Evolutionary conservation across 306 rosid species (phyloP).

Genomic region (Crotalaria pallida): DNA sequence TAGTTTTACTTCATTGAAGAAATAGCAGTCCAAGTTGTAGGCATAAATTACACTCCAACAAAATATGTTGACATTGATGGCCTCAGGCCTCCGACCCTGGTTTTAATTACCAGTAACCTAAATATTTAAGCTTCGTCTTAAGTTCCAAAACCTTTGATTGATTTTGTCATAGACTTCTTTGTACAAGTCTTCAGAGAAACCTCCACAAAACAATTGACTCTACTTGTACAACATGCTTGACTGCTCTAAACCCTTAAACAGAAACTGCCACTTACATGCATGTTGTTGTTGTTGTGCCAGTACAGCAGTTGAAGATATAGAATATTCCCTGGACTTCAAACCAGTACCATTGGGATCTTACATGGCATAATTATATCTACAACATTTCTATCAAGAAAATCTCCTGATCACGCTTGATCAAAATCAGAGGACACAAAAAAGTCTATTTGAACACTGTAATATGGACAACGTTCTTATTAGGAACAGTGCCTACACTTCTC

Average conservation of each 20-base stretch:
- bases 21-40: background rate
- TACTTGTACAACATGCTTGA: constrained; percentile 11
- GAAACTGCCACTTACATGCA: constrained; percentile 14
- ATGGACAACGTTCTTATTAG: background rate
- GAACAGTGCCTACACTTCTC: constrained; percentile 27
- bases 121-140: background rate
- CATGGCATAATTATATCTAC: background rate
- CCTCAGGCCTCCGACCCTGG: background rate
- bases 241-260: background rate
- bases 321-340: background rate
- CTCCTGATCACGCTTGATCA: background rate
- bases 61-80: background rate
- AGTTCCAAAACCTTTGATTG: background rate
- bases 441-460: constrained; percentile 13
- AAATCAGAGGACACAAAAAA: background rate
- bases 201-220: background rate
- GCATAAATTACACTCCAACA: background rate
- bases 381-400: constrained; percentile 13
- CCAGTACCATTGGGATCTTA: constrained; percentile 10
- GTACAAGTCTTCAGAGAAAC: background rate
- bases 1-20: background rate
- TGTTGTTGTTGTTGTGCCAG: constrained; percentile 13
- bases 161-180: background rate
- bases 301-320: background rate
- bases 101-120: background rate